Evolutionary conservation across 2,329 filamentous ascomycete species (phyloP), one percentile per base, ranked within the genome.

Genomic region (Penicillium expansum): DNA sequence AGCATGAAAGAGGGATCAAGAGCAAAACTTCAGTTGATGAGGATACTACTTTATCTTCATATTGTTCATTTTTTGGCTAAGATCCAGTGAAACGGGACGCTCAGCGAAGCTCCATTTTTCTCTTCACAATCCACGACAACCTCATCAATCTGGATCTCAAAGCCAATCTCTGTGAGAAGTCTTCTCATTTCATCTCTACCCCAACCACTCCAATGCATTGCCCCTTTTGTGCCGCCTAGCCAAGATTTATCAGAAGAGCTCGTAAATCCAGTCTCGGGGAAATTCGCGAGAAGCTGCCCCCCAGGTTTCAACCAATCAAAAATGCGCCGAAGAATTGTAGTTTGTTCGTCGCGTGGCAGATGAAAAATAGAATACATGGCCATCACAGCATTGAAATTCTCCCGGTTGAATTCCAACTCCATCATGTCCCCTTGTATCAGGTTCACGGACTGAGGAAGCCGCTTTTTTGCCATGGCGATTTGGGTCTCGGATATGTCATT

Each of bases 291-390:
- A 22, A 85, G 60, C 37, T 71, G 71, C 1, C 82, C 83, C 0
- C 80, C 81, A 0, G 79, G 78, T 60, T 76, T 79, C 37, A 86
- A 65, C 83, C 82, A 86, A 0, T 57, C 62, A 22, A 57, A 61
- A 20, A 83, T 76, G 37, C 76, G 73, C n/a, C 51, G 37, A 22
- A 85, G 61, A 55, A 85, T 72, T 22, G 68, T 67, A 0, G 60
- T 68, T 68, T 85, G 83, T 64, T 85, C 81, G 1, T 70, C 69
- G 6, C 76, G 74, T 1, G 82, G 81, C 5, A 86, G 74, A 61
- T 85, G 83, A 50, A 84, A 79, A 50, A 86, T 67, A 33, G 78
- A 82, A 68, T 83, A 85, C 62, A 85, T 78, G 0, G 71, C 82
- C 1, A 81, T 62, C 1, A 83, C 75, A 5, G 77, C 81, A 56